Evolutionary conservation across 164 flowering plant genomes (phyloP), one percentile per base, ranked within the genome.

Genomic region (Saururus chinensis): DNA sequence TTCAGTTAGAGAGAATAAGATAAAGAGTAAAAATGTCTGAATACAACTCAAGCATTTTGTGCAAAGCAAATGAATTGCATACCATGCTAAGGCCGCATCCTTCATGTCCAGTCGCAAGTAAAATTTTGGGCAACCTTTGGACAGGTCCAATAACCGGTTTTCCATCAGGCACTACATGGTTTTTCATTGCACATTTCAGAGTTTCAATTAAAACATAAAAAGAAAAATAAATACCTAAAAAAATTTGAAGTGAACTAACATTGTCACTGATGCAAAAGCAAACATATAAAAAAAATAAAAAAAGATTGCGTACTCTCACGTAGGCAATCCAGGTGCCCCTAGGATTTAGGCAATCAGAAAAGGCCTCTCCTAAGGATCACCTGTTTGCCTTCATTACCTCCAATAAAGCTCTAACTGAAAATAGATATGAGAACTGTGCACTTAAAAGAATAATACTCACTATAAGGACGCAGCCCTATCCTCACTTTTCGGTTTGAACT

Each of bases 31-130:
- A n/a, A n/a, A n/a, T n/a, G n/a, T n/a, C n/a, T n/a, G n/a, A n/a
- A 45, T 12, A 0, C 49, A 45, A 3, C 17, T 12, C 49, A 45
- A 45, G 49, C 17, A 45, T 17, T 45, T 17, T 17, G 2, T 12
- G 11, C 49, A 45, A 12, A 9, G 49, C 49, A 10, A 12, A 45
- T 12, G 17, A 12, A n/a, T 12, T 45, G 49, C 49, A 45, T 45
- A 92, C 98, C 96, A 83, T 40, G 54, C 79, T 70, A 57, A 93
- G 92, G 37, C 99, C 99, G 66, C 67, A 82, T 67, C 99, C 99
- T 80, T 88, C 97, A 80, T 93, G 99, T 41, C 99, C 99, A 58
- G 92, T 71, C 45, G 99, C 97, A 65, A 93, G 71, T 60, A 76
- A 79, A 61, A 88, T 68, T 37, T 84, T 88, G 23, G 93, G 66